A percentile compares a stretch with the other conserved stretches of the same genome.
Evolutionary conservation across 495 filamentous ascomycete genomes (phyloP).

Genomic region (Aspergillus mulundensis): DNA sequence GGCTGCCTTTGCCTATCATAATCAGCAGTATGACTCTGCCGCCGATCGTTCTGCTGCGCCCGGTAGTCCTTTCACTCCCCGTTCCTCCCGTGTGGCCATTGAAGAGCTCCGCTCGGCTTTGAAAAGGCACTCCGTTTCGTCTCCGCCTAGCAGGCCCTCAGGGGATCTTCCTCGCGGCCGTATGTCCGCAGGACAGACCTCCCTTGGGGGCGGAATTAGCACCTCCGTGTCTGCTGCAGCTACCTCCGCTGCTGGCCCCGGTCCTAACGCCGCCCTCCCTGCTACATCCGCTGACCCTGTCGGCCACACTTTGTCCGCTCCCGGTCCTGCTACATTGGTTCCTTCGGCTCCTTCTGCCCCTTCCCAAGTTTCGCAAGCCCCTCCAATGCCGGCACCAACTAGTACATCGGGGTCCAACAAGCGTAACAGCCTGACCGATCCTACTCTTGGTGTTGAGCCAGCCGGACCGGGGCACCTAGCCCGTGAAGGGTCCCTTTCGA

Average conservation of each 20-base stretch:
- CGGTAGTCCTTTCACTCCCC: constrained; percentile 34
- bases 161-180: constrained; percentile 34
- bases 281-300: constrained; percentile 17
- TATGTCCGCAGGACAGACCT: constrained; percentile 33
- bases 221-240: constrained; percentile 15
- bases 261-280: constrained; percentile 19
- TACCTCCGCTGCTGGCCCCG: constrained; percentile 35
- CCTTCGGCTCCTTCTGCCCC: constrained; percentile 19
- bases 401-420: constrained; percentile 37
- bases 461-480: constrained; percentile 45
- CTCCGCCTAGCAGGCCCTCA: constrained; percentile 37
- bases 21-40: constrained; percentile 33
- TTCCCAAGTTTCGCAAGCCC: constrained; percentile 26
- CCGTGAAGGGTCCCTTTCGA: constrained; percentile 47
- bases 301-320: constrained; percentile 17
- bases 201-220: constrained; percentile 28
- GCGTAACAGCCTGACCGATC: constrained; percentile 36
- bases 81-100: constrained; percentile 42
- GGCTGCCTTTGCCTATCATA: constrained; percentile 13
- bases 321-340: constrained; percentile 20
- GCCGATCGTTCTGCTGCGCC: constrained; percentile 22
- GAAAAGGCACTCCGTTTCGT: constrained; percentile 41
- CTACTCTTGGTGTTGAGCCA: constrained; percentile 34
- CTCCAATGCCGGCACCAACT: constrained; percentile 36
- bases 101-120: constrained; percentile 47